Percentiles rank a stretch among this genome's conserved stretches.
These are phyloP conservation scores for Cyclostephanos tholiformis DNA, from an alignment of 108 stramenopile species.

Conservation along the genomic window DNA sequence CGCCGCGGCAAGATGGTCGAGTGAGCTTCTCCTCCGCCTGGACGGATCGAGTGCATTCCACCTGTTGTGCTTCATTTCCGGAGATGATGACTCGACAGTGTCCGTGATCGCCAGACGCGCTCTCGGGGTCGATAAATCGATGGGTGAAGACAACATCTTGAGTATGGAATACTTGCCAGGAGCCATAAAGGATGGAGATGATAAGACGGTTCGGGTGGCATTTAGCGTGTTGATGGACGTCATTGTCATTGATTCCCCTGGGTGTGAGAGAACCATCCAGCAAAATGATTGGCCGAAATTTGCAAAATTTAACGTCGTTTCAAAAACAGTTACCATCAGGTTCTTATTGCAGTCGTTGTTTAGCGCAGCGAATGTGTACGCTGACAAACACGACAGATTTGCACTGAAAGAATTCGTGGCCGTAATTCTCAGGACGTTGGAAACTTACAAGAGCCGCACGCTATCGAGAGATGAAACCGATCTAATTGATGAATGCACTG, in stretches of 20 bases:
- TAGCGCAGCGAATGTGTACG: slow-evolving; percentile 64
- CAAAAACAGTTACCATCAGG: slow-evolving; percentile 63
- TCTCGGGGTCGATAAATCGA: slow-evolving; percentile 47
- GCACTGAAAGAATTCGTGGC: slow-evolving; percentile 47
- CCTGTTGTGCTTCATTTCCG: slow-evolving; percentile 75
- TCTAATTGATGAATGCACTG: slow-evolving; percentile 66
- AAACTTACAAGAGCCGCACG: slow-evolving; percentile 17
- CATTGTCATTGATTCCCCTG: too few species aligned
- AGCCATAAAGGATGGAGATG: neutral
- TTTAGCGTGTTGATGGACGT: slow-evolving; percentile 53
- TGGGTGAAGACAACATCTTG: slow-evolving; percentile 37
- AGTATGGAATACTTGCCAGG: slow-evolving; percentile 8
- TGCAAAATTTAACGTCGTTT: slow-evolving; percentile 58
- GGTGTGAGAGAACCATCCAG: too few species aligned
- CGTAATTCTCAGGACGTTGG: slow-evolving; percentile 52
- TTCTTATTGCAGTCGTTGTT: slow-evolving; percentile 67
- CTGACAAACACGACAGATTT: slow-evolving; percentile 48
- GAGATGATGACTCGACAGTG: slow-evolving; percentile 77
- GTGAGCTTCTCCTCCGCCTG: slow-evolving; percentile 58
- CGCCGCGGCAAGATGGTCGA: slow-evolving; percentile 75
- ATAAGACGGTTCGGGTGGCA: slow-evolving; percentile 31
- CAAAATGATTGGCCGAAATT: slow-evolving; percentile 46
- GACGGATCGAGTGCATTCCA: slow-evolving; percentile 67
- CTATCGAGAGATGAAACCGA: slow-evolving; percentile 45
- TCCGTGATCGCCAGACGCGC: slow-evolving; percentile 66